Evolutionary conservation across 192 early-diverging fungal genomes (phyloP), one percentile per base, ranked within the genome.

Genomic region (Linnemannia hyalina): DNA sequence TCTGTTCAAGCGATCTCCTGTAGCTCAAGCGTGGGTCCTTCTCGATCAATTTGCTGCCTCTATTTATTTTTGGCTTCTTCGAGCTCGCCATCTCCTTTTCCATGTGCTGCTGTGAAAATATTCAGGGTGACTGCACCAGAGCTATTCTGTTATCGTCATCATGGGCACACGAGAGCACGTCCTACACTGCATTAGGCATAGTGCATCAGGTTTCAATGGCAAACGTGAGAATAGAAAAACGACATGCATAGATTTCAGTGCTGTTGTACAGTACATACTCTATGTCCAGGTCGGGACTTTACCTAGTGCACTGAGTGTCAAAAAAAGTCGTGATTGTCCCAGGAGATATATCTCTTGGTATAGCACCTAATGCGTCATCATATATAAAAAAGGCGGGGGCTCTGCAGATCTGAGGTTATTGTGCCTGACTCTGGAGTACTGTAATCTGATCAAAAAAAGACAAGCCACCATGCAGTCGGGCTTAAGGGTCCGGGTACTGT

Each of bases 121-220:
- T 65, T 9, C n/a, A 65, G 60, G 60, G 60, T 35, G 15, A 65
- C 60, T 10, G 13, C 11, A 52, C 29, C 35, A 65, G 26, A 32
- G 60, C 26, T 65, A 32, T 32, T 26, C 26, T 65, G 60, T 65
- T 26, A 32, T 32, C 60, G 60, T 65, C 60, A 65, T 65, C n/a
- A 10, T 23, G 9, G 52, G 55, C 23, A 32, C 10, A 32, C 0
- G 13, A 29, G 60, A 65, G 60, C 60, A 65, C 29, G 29, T 65
- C 55, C 60, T 65, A 65, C 60, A 15, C 60, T 65, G 29, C 26
- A 65, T 65, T 65, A 15, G 60, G 60, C 29, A 65, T 65, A 65
- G 60, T 65, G 26, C 29, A 13, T 65, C 60, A 26, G 18, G 16
- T 52, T 52, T 4, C 16, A 52, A 29, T 65, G 60, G 16, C 11